These are phyloP conservation scores for Aquilaria sinensis DNA, from an alignment of 345 rosid genomes.

Conservation along the genomic window DNA sequence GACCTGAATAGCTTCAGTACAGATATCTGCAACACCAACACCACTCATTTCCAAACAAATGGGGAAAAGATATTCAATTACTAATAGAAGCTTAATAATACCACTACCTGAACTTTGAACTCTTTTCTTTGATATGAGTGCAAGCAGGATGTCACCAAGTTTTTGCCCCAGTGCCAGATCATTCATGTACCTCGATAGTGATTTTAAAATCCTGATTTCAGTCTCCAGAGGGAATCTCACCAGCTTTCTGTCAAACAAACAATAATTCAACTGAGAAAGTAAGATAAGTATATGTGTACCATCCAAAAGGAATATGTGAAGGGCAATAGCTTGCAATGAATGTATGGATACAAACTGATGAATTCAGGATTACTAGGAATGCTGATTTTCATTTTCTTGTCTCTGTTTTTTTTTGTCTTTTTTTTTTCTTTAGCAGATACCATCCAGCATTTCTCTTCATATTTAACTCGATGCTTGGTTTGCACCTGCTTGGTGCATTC, in stretches of 20 bases:
- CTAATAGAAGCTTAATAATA: conserved; percentile 7
- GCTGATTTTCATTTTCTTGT: too few relatives aligned
- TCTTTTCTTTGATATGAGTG: conserved; percentile 47
- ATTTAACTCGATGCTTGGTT: too few relatives aligned
- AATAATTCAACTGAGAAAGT: background rate
- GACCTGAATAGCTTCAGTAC: conserved; percentile 46
- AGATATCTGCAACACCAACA: conserved; percentile 42
- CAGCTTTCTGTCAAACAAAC: conserved; percentile 46
- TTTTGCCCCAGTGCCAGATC: conserved; percentile 42
- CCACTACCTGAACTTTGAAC: conserved; percentile 55
- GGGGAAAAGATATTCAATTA: conserved; percentile 8
- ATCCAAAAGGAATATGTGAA: too few relatives aligned
- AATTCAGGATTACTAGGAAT: too few relatives aligned
- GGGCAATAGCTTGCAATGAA: too few relatives aligned
- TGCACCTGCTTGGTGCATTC: too few relatives aligned
- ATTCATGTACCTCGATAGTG: conserved; percentile 51
- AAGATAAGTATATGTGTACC: background rate
- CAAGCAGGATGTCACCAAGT: conserved; percentile 67
- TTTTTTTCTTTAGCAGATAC: too few relatives aligned
- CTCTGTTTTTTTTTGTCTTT: too few relatives aligned
- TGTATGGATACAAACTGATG: too few relatives aligned
- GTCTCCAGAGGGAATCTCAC: conserved; percentile 57
- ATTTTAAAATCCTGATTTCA: conserved; percentile 54
- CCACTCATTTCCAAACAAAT: conserved; percentile 12
- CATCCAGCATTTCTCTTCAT: too few relatives aligned